Conservation (phyloP, 164 flowering plant species). For the Magnolia officinalis region DNA sequence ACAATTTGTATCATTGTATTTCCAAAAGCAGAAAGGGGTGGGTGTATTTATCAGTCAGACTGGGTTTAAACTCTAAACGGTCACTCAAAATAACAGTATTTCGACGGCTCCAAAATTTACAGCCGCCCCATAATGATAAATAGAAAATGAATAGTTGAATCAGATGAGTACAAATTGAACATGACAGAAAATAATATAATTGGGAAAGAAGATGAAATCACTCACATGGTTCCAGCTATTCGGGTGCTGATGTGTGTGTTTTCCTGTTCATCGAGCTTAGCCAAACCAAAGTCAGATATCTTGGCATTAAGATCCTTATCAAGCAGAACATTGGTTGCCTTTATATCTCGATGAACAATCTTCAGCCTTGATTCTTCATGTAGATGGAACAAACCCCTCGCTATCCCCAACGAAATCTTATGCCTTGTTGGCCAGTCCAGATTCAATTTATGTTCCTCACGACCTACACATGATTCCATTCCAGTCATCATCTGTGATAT, state of each 20-base stretch:
- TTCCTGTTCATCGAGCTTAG: constrained; percentile 63
- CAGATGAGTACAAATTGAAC: not conserved
- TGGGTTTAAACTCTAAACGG: too few relatives aligned
- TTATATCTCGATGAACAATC: constrained; percentile 72
- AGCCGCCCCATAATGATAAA: too few relatives aligned
- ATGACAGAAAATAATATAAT: not conserved
- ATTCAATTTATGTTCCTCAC: constrained; percentile 25
- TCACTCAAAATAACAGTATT: too few relatives aligned
- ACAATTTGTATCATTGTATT: too few relatives aligned
- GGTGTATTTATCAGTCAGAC: too few relatives aligned
- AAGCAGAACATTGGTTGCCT: constrained; percentile 58
- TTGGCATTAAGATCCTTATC: constrained; percentile 51
- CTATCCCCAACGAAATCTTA: constrained; percentile 52
- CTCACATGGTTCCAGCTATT: constrained; percentile 67
- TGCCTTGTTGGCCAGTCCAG: constrained; percentile 61
- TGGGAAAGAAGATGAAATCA: not conserved
- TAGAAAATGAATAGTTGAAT: too few relatives aligned
- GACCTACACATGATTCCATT: constrained; percentile 23
- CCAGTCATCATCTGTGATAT: not conserved
- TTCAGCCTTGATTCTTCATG: constrained; percentile 67
- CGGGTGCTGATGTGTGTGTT: constrained; percentile 63
- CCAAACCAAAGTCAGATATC: constrained; percentile 72
- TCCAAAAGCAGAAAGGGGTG: too few relatives aligned
- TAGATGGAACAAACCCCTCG: constrained; percentile 54
- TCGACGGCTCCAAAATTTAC: too few relatives aligned